Conservation (phyloP, 768 basidiomycete genomes). For the Amanita phalloides region DNA sequence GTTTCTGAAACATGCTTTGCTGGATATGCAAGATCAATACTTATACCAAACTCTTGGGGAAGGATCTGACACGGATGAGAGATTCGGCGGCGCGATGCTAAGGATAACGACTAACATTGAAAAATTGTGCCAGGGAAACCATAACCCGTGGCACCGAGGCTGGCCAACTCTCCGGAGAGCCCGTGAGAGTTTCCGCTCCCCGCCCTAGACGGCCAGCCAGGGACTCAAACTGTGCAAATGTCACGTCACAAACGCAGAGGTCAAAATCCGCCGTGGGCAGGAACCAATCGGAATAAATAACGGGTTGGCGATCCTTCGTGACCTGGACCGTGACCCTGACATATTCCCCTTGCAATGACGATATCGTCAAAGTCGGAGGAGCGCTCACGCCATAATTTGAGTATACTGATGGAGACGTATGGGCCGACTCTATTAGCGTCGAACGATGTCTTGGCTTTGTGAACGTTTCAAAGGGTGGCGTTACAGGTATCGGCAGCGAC, state of each 20-base stretch:
- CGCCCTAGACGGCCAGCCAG: constrained; percentile 46
- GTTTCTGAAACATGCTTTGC: constrained; percentile 29
- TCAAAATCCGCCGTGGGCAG: constrained; percentile 68
- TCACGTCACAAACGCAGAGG: constrained; percentile 77
- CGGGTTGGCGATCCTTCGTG: constrained; percentile 85
- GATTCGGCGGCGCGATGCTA: neutral
- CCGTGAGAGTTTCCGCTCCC: constrained; percentile 20
- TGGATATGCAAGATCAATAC: constrained; percentile 77
- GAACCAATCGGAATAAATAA: constrained; percentile 66
- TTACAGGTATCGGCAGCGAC: constrained; percentile 49
- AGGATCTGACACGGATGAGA: constrained; percentile 31
- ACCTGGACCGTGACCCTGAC: constrained; percentile 83
- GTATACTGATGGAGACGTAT: constrained; percentile 64
- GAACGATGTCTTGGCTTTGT: constrained; percentile 30
- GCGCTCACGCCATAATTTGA: constrained; percentile 33
- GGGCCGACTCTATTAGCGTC: constrained; percentile 40
- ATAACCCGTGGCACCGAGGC: constrained; percentile 40
- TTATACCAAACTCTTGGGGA: constrained; percentile 57
- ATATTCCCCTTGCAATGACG: constrained; percentile 86
- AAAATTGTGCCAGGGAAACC: constrained; percentile 62
- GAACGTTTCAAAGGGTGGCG: constrained; percentile 27
- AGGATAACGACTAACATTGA: constrained; percentile 43
- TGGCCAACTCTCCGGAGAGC: constrained; percentile 32
- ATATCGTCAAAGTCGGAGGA: constrained; percentile 68
- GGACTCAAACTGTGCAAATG: constrained; percentile 65